Evolutionary conservation across 805 yeast genomes (phyloP), one percentile per base, ranked within the genome.

Genomic region (Ogataea neopini): DNA sequence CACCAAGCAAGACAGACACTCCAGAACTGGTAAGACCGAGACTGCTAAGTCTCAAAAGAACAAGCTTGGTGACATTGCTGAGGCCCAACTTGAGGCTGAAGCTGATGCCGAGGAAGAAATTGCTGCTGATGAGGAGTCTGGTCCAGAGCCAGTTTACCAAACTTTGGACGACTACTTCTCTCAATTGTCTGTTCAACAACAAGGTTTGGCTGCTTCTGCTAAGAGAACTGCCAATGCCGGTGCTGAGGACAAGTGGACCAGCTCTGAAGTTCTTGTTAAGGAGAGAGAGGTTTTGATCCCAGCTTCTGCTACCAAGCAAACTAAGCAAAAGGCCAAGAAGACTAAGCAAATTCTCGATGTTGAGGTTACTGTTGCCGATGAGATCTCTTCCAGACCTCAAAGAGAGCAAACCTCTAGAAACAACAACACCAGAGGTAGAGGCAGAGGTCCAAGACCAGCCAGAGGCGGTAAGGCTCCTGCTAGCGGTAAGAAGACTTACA

Each of bases 1-100:
- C 48, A 74, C 70, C 68, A 75, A 78, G 62, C 70, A 72, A 51
- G 98, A 92, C 82, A 94, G 96, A 74, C 94, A 83, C 67, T 81
- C 92, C 58, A 87, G 86, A 78, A 67, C 88, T 58, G 88, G 85
- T 66, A 88, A 86, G 79, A 70, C 81, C 63, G 97, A 90, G 76
- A 76, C 96, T 61, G 80, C 78, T 61, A 91, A 89, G 84, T 84
- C 86, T 72, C 79, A 85, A 65, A 80, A 77, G 70, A 84, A 83
- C 73, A 91, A 90, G 58, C 88, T 96, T 92, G 96, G 96, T 67
- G 88, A 84, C 67, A 81, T 84, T 83, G 77, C 81, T 77, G 68
- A 62, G 48, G 46, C 70, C 30, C 70, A 66, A 53, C 43, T 60
- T 43, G 67, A 64, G 54, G 70, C 55, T 48, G 86, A 74, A 58